Percentiles rank a stretch among this genome's conserved stretches.
phyloP scores from a whole-genome alignment of 352 stramenopile genomes.

The Phytopythium kandeliae region DNA sequence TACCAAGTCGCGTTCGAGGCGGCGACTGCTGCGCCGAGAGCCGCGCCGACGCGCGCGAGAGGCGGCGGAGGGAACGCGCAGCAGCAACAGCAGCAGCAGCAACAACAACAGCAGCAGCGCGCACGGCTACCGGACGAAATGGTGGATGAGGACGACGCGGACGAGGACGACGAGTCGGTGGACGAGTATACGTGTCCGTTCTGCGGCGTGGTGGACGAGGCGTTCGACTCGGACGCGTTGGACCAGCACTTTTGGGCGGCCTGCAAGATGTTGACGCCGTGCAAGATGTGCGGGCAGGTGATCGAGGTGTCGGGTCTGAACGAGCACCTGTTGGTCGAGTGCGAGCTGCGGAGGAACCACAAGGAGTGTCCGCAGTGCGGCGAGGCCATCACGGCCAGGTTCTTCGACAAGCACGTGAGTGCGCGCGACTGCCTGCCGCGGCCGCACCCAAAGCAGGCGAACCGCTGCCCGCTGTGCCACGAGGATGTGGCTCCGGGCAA shows the following conservation, averaged over 20 bases:
- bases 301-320: constrained; percentile 90
- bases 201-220: constrained; percentile 81
- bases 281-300: constrained; percentile 90
- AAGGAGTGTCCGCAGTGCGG: constrained; percentile 71
- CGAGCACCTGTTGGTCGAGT: constrained; percentile 89
- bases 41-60: constrained; percentile 4
- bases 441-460: constrained; percentile 50
- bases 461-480: constrained; percentile 78
- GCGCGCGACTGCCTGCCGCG: constrained; percentile 67
- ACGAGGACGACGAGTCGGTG: constrained; percentile 70
- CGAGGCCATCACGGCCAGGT: constrained; percentile 82
- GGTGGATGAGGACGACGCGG: constrained; percentile 19
- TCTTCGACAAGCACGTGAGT: constrained; percentile 75
- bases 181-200: constrained; percentile 91
- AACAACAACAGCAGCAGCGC: constrained; percentile 1
- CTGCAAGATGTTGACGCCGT: constrained; percentile 89
- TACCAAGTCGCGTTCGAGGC: constrained; percentile 87
- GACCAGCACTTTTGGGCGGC: constrained; percentile 92
- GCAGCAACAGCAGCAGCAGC: constrained; percentile 8
- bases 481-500: constrained; percentile 64
- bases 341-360: constrained; percentile 81
- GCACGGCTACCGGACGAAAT: constrained; percentile 15
- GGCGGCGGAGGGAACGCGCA: neutral
- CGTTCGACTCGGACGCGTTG: constrained; percentile 85
- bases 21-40: constrained; percentile 31